Conservation (phyloP, 495 filamentous ascomycete genomes). For the Bacidia rubella region DNA sequence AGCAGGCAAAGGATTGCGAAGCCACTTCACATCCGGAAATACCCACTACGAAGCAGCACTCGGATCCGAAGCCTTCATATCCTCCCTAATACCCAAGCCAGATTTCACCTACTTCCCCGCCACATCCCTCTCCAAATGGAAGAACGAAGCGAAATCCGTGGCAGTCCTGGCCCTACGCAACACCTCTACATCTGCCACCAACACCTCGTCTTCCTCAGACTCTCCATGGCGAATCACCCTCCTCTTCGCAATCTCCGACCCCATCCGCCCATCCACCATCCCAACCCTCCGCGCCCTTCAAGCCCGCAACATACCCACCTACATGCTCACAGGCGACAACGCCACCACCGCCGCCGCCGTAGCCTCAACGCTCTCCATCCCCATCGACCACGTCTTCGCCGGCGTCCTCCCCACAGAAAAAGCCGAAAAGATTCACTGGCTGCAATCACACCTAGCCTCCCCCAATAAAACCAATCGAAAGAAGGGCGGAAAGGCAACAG, state of each 20-base stretch:
- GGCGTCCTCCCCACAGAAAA: slow-evolving; percentile 79
- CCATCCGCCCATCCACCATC: slow-evolving; percentile 63
- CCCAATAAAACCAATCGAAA: neutral
- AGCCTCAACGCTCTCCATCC: slow-evolving; percentile 65
- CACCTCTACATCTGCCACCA: slow-evolving; percentile 1
- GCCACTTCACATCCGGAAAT: slow-evolving; percentile 35
- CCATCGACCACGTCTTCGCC: slow-evolving; percentile 62
- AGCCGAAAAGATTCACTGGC: slow-evolving; percentile 64
- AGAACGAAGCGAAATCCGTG: slow-evolving; percentile 58
- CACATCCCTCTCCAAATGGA: slow-evolving; percentile 47
- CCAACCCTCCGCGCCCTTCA: slow-evolving; percentile 54
- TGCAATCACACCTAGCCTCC: slow-evolving; percentile 49
- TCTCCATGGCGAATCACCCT: slow-evolving; percentile 29
- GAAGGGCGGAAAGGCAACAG: slow-evolving; percentile 30
- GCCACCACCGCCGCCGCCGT: slow-evolving; percentile 60
- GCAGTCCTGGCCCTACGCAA: slow-evolving; percentile 48
- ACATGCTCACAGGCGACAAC: slow-evolving; percentile 89
- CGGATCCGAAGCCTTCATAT: slow-evolving; percentile 70
- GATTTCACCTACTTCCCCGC: slow-evolving; percentile 28
- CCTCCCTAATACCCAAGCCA: slow-evolving; percentile 19
- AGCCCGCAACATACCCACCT: slow-evolving; percentile 53
- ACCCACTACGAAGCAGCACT: slow-evolving; percentile 52
- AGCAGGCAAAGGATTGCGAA: slow-evolving; percentile 70
- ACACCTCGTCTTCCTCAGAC: slow-evolving; percentile 18
- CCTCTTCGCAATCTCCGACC: slow-evolving; percentile 49